phyloP scores from a whole-genome alignment of 176 grass and related monocot genomes.

The Metroxylon sagu region DNA sequence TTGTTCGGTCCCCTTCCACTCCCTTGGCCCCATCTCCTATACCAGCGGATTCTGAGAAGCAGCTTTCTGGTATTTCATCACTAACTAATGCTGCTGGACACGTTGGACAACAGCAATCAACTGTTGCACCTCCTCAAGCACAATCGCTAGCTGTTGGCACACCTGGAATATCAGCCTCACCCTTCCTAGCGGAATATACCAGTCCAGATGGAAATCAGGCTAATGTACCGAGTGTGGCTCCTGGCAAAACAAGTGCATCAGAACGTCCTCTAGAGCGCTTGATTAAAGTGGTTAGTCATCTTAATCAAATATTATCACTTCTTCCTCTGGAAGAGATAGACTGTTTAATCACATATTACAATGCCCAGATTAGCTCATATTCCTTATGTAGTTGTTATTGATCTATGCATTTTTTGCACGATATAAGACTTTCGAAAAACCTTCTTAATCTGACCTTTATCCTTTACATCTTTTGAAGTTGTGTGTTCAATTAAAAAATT shows the following conservation, averaged over 20 bases:
- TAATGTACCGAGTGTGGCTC: conserved; percentile 50
- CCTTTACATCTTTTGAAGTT: too few relatives aligned
- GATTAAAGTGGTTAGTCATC: conserved; percentile 64
- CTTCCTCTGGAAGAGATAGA: too few relatives aligned
- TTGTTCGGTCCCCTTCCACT: conserved; percentile 79
- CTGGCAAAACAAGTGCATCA: conserved; percentile 45
- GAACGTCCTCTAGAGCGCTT: conserved; percentile 83
- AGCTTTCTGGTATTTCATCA: conserved; percentile 48
- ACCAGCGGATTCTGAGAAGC: conserved; percentile 66
- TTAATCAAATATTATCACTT: not conserved
- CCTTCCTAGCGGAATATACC: conserved; percentile 81
- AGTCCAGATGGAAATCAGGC: conserved; percentile 62
- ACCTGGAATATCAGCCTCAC: conserved; percentile 88
- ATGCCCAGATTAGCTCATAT: too few relatives aligned
- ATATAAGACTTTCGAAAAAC: too few relatives aligned
- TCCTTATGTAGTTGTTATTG: too few relatives aligned
- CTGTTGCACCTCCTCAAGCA: conserved; percentile 35
- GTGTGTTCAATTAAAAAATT: too few relatives aligned
- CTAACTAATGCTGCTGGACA: conserved; percentile 50
- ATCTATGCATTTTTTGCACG: too few relatives aligned
- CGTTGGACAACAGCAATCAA: conserved; percentile 42
- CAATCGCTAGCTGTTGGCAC: conserved; percentile 80
- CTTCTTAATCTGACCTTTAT: too few relatives aligned
- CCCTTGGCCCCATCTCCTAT: conserved; percentile 72
- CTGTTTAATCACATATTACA: too few relatives aligned